Conservation (phyloP, 768 basidiomycete genomes). For the Termitomyces sp. region DNA sequence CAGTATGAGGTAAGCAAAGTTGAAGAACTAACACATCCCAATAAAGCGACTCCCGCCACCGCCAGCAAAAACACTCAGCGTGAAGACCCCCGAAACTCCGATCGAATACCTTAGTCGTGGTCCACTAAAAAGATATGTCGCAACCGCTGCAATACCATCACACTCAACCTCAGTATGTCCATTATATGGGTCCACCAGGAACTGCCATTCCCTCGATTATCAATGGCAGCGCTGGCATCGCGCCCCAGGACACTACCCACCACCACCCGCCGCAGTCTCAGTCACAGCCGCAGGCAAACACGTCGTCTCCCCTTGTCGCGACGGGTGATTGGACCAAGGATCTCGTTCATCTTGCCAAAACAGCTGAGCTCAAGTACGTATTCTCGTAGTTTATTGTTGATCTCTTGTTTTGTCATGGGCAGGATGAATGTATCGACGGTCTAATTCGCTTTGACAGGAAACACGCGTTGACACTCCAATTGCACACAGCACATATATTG, state of each 20-base stretch:
- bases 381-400: slow-evolving; percentile 1
- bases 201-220: slow-evolving; percentile 17
- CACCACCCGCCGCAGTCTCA: slow-evolving; percentile 21
- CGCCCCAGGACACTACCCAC: slow-evolving; percentile 27
- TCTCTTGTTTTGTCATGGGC: background rate
- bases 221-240: slow-evolving; percentile 19
- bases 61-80: slow-evolving; percentile 2
- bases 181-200: slow-evolving; percentile 31
- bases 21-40: background rate
- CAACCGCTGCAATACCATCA: slow-evolving; percentile 35
- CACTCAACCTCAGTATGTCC: slow-evolving; percentile 33
- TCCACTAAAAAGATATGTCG: slow-evolving; percentile 34
- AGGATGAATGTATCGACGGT: background rate
- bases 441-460: slow-evolving; percentile 46
- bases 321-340: slow-evolving; percentile 87
- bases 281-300: slow-evolving; percentile 27
- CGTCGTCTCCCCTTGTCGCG: slow-evolving; percentile 56
- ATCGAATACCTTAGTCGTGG: slow-evolving; percentile 26
- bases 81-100: slow-evolving; percentile 38
- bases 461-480: slow-evolving; percentile 77
- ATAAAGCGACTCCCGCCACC: slow-evolving; percentile 12
- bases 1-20: too few relatives aligned
- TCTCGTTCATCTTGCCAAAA: slow-evolving; percentile 82
- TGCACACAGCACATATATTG: slow-evolving; percentile 85
- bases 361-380: slow-evolving; percentile 83